Base-by-base conservation (phyloP, 164 flowering plant genomes). In the Macadamia tetraphylla region DNA sequence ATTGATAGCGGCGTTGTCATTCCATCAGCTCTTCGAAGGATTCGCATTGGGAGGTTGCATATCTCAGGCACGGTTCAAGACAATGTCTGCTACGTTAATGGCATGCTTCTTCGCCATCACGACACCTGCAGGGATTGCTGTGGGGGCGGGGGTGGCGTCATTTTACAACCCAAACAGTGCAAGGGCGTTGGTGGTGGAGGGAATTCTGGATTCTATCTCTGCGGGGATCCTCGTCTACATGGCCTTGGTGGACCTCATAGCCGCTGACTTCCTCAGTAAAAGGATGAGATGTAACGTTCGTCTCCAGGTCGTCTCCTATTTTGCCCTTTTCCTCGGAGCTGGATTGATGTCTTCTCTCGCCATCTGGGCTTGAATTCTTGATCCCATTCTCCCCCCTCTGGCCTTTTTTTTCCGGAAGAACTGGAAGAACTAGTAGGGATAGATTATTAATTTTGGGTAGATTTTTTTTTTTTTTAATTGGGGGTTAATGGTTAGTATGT, bases 1-100 rank as follows among this genome's bases (percentile, higher is more conserved):
- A 23, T 73, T 94, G 17, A 85, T 94, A 0, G 97, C 84, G 7
- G 98, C 98, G 2, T 67, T 94, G 14, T 87, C 96, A 11, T 91
- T 91, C 83, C 98, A 94, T 64, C 98, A 94, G 67, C 92, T 94
- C 83, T 94, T 94, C 52, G 98, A 94, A 81, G 97, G 98, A 1
- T 94, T 94, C 67, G 98, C 98, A 0, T 78, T 94, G 0, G 97
- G 97, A 35, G 98, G 98, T 60, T 94, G 98, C 87, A 88, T 91
- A 44, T 85, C 97, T 4, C 97, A 94, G 73, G 97, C 98, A 14
- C 83, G 82, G 29, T 85, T 88, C 57, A 81, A 76, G 55, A 73
- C 74, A 60, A 42, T 77, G 0, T 78, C 84, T 0, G 70, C 97
- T 3, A 70, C 86, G 9, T 17, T 92, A 13, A 94, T 94, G 98